Evolutionary conservation across 495 filamentous ascomycete species (phyloP), one percentile per base, ranked within the genome.

Genomic region (Ramalina intermedia): DNA sequence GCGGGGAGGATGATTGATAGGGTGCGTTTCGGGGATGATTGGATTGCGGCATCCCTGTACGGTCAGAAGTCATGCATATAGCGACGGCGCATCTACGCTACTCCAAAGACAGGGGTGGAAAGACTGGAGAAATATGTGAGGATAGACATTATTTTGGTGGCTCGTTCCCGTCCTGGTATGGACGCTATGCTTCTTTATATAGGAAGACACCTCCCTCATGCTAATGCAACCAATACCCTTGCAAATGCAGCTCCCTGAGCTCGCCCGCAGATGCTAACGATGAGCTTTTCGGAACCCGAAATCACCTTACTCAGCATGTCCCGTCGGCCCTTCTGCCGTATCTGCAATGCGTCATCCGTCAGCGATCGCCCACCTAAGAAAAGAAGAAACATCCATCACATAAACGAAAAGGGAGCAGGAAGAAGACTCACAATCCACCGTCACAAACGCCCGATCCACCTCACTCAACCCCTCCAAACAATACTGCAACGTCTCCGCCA

Each of bases 401-500:
- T 12, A 23, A 24, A 17, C 26, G 29, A 26, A 17, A 37, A 47
- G 29, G 27, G 33, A 18, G 21, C 4, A n/a, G 27, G 13, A 47
- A 33, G 12, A 13, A 33, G 12, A 13, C 44, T 47, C 29, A 47
- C 44, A 55, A 51, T 58, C 56, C 0, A 55, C 43, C 9, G 24
- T 53, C 1, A 58, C 56, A 48, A 58, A 58, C 41, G 56, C 56
- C 46, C 56, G 43, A 36, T 55, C 56, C 6, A 58, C 55, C 46
- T 58, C 52, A 13, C 21, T 49, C 37, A 55, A 14, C 5, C 56
- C 53, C 46, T 55, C 56, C 8, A 52, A 37, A 42, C 56, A 58
- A 48, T 94, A 94, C 64, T 91, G 83, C 63, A 96, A 62, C 49
- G 79, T 85, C 68, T 96, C 88, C 5, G 83, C 84, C 43, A 96